Evolutionary conservation across 768 basidiomycete genomes (phyloP).

Genomic region (Strobilomyces dryophilus): DNA sequence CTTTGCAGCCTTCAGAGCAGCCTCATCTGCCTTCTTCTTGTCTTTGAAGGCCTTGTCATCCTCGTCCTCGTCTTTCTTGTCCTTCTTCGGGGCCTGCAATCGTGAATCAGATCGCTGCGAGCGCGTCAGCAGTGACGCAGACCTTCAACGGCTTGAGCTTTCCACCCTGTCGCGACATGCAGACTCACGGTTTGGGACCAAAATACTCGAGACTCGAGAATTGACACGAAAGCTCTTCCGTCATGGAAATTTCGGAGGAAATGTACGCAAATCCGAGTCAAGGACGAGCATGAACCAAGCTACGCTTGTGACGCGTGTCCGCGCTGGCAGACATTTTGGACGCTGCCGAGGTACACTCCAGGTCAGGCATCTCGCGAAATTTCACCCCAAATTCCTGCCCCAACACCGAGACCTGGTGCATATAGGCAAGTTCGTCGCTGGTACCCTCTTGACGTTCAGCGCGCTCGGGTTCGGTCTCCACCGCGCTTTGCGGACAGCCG

Average conservation of each 20-base stretch:
- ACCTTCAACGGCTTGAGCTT: conserved; percentile 87
- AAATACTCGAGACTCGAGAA: not conserved
- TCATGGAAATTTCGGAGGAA: conserved; percentile 1
- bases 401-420: conserved; percentile 5
- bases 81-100: conserved; percentile 76
- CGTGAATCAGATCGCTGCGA: not conserved
- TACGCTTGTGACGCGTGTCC: not conserved
- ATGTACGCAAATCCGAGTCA: too few relatives aligned
- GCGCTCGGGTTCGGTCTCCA: conserved; percentile 18
- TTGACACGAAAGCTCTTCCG: not conserved
- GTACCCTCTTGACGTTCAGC: conserved; percentile 20
- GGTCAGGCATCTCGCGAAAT: conserved; percentile 1
- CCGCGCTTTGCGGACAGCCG: conserved; percentile 2
- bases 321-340: not conserved
- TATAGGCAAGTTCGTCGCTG: conserved; percentile 12
- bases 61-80: conserved; percentile 65
- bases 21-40: conserved; percentile 72
- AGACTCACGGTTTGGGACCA: not conserved
- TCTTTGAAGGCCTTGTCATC: conserved; percentile 72
- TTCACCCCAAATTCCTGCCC: not conserved
- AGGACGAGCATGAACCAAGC: not conserved
- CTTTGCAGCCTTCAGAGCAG: conserved; percentile 65
- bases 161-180: conserved; percentile 64
- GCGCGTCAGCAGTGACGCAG: not conserved
- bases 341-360: not conserved